Conservation (phyloP, 768 basidiomycete species). For the Cystobasidium onofrii region DNA sequence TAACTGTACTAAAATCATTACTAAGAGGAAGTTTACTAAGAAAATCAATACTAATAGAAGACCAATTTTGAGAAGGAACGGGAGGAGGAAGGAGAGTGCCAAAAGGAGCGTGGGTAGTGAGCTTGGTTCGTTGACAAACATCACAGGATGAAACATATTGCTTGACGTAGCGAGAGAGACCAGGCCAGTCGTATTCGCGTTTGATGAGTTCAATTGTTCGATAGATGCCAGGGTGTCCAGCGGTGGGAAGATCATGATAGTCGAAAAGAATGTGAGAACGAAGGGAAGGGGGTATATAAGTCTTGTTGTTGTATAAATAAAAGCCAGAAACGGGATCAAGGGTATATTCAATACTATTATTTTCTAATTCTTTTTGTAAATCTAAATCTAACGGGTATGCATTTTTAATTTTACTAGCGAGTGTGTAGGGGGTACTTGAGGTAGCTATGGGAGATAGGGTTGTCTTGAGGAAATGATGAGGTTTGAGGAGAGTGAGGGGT, state of each 20-base stretch:
- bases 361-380: background rate
- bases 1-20: slow-evolving; percentile 9
- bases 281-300: slow-evolving; percentile 2
- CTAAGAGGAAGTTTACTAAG: slow-evolving; percentile 47
- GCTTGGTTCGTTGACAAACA: background rate
- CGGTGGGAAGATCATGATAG: background rate
- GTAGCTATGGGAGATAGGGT: background rate
- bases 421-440: background rate
- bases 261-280: background rate
- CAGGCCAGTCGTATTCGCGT: background rate
- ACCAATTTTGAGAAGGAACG: slow-evolving; percentile 44
- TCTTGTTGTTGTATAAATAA: background rate
- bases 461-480: background rate
- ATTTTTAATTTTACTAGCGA: background rate
- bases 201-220: background rate
- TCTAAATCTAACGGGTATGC: background rate
- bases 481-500: background rate
- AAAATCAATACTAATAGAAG: slow-evolving; percentile 47
- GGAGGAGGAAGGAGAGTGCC: slow-evolving; percentile 37
- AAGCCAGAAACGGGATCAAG: background rate
- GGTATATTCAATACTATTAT: background rate
- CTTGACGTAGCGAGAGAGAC: background rate
- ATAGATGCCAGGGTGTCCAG: slow-evolving; percentile 1
- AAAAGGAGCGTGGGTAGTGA: background rate
- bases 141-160: background rate